phyloP scores from a whole-genome alignment of 495 filamentous ascomycete species.

The Podospora didyma region DNA sequence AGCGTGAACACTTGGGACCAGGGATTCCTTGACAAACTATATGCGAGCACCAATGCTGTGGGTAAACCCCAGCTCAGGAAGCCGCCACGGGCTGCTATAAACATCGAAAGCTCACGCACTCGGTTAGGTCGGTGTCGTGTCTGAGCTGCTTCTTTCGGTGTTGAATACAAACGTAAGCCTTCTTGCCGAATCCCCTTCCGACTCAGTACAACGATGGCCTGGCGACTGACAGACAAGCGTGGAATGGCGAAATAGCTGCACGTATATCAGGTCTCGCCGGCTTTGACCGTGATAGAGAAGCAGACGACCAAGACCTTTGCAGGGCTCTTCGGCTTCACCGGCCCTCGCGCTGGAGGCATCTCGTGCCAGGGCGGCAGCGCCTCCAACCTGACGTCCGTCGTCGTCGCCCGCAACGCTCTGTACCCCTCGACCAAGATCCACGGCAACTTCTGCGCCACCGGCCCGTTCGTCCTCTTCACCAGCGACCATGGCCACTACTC shows the following conservation, averaged over 20 bases:
- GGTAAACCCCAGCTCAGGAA: slow-evolving; percentile 11
- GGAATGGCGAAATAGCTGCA: slow-evolving; percentile 51
- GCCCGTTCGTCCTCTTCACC: slow-evolving; percentile 80
- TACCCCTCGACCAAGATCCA: slow-evolving; percentile 69
- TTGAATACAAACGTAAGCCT: slow-evolving; percentile 78
- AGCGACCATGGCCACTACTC: slow-evolving; percentile 87
- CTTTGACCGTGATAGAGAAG: slow-evolving; percentile 80
- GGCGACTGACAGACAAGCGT: background rate
- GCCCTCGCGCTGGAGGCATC: slow-evolving; percentile 74
- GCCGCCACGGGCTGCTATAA: background rate
- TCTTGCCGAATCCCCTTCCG: background rate
- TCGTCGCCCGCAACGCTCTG: slow-evolving; percentile 83
- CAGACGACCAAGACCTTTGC: slow-evolving; percentile 66
- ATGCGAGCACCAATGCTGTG: slow-evolving; percentile 78
- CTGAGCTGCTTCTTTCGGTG: slow-evolving; percentile 75
- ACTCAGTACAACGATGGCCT: background rate
- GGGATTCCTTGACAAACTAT: slow-evolving; percentile 91
- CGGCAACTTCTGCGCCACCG: slow-evolving; percentile 56
- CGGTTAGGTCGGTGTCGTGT: slow-evolving; percentile 65
- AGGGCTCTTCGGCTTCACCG: slow-evolving; percentile 68
- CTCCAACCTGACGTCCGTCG: slow-evolving; percentile 81
- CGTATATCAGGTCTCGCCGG: slow-evolving; percentile 87
- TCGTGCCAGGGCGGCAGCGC: slow-evolving; percentile 83
- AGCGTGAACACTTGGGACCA: slow-evolving; percentile 96
- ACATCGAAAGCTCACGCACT: background rate